Evolutionary conservation across 2,329 filamentous ascomycete genomes (phyloP).

Genomic region (Calycina marina): DNA sequence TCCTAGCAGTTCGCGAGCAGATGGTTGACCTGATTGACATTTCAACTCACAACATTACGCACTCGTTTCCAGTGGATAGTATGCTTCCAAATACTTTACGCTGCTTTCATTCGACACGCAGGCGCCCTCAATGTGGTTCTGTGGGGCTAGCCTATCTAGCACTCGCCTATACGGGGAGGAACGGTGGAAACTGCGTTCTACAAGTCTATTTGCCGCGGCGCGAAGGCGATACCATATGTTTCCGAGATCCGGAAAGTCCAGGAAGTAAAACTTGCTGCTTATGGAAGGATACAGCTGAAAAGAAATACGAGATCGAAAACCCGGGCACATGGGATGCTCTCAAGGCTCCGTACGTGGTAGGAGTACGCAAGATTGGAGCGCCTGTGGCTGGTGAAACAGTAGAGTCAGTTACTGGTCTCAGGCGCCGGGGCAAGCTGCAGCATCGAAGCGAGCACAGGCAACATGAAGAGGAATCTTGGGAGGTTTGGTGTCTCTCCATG

Average conservation of each 20-base stretch:
- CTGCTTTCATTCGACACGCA: slow-evolving; percentile 39
- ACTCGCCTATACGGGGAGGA: slow-evolving; percentile 44
- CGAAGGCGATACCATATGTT: slow-evolving; percentile 41
- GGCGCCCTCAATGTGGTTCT: slow-evolving; percentile 37
- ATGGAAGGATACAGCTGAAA: slow-evolving; percentile 37
- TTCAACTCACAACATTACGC: slow-evolving; percentile 36
- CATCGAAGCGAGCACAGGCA: not conserved
- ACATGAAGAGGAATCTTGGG: slow-evolving; percentile 28
- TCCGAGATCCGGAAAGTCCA: slow-evolving; percentile 30
- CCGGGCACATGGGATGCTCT: slow-evolving; percentile 53
- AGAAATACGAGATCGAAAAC: slow-evolving; percentile 38
- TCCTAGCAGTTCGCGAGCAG: slow-evolving; percentile 42
- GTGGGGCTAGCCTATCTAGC: slow-evolving; percentile 47
- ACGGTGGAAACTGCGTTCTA: slow-evolving; percentile 47
- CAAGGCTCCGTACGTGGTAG: slow-evolving; percentile 44
- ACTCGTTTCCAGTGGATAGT: slow-evolving; percentile 43
- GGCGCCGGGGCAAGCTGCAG: slow-evolving; percentile 8
- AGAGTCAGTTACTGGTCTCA: slow-evolving; percentile 5
- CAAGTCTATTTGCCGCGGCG: slow-evolving; percentile 44
- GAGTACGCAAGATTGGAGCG: slow-evolving; percentile 36
- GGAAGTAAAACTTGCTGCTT: slow-evolving; percentile 31
- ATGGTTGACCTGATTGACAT: slow-evolving; percentile 49
- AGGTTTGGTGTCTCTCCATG: slow-evolving; percentile 35
- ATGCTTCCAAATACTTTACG: slow-evolving; percentile 46
- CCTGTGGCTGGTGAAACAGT: not conserved